These are phyloP conservation scores for Darksidea phi DNA, from an alignment of 495 filamentous ascomycete genomes.

Conservation along the genomic window DNA sequence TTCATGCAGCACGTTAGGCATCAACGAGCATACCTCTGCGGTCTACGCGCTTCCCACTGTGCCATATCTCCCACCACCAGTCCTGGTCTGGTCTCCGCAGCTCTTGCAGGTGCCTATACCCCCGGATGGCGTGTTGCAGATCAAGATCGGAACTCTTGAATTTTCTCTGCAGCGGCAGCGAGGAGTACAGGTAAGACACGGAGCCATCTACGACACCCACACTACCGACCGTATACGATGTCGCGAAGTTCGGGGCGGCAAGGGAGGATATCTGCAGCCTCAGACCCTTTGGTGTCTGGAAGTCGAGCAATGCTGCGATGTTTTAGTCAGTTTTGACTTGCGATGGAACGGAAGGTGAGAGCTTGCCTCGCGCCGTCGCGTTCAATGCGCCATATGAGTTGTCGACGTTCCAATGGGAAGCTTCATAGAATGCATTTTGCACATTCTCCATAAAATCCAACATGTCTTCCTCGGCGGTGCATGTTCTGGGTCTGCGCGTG, in stretches of 20 bases:
- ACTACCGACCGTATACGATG: conserved; percentile 81
- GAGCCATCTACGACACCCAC: conserved; percentile 87
- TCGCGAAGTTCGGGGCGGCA: conserved; percentile 84
- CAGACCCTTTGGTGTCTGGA: conserved; percentile 74
- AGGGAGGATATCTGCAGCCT: conserved; percentile 86
- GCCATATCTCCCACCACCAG: conserved; percentile 54
- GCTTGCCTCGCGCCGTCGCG: conserved; percentile 74
- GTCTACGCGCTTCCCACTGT: conserved; percentile 48
- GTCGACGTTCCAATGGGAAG: conserved; percentile 85
- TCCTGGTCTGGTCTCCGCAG: conserved; percentile 50
- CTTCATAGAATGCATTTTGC: conserved; percentile 84
- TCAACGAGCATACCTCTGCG: conserved; percentile 36
- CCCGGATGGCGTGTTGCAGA: conserved; percentile 62
- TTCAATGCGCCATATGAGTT: conserved; percentile 90
- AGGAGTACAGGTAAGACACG: conserved; percentile 86
- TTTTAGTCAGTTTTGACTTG: neutral
- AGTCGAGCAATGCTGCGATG: conserved; percentile 72
- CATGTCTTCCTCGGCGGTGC: conserved; percentile 54
- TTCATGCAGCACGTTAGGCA: neutral
- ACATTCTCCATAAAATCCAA: conserved; percentile 98
- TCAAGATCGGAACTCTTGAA: conserved; percentile 60
- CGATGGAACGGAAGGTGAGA: conserved; percentile 8
- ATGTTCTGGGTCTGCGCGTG: conserved; percentile 12
- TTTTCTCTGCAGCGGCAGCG: conserved; percentile 60
- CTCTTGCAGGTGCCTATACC: conserved; percentile 66